Conservation (phyloP, 371 early-diverging fungal species). For the Mucor racemosus region DNA sequence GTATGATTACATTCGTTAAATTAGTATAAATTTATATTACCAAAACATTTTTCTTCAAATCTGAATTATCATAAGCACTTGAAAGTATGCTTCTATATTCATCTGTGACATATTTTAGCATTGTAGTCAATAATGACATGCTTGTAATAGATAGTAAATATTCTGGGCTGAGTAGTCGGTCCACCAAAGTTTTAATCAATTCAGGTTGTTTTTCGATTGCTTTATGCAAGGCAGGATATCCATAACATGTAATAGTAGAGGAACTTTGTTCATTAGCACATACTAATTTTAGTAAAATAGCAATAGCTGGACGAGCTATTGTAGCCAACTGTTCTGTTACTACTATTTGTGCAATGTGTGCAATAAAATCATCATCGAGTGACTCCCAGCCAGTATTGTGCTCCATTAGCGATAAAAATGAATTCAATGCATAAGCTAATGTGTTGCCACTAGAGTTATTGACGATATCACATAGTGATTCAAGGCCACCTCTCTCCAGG, state of each 20-base stretch:
- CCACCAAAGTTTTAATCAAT: conserved; percentile 62
- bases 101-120: conserved; percentile 68
- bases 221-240: conserved; percentile 45
- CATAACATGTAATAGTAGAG: conserved; percentile 18
- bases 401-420: conserved; percentile 70
- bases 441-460: conserved; percentile 67
- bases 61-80: conserved; percentile 52
- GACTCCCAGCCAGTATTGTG: conserved; percentile 70
- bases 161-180: conserved; percentile 68
- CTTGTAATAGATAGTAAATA: conserved; percentile 71
- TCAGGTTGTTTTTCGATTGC: conserved; percentile 59
- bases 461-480: conserved; percentile 66
- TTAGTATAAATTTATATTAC: conserved; percentile 27
- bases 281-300: conserved; percentile 69
- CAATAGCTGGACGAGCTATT: conserved; percentile 75
- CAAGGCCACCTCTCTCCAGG: conserved; percentile 63
- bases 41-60: conserved; percentile 49
- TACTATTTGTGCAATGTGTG: conserved; percentile 60
- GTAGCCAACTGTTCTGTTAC: conserved; percentile 71
- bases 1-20: neutral
- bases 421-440: conserved; percentile 74
- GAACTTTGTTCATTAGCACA: conserved; percentile 43
- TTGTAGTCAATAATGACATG: conserved; percentile 63
- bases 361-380: conserved; percentile 59
- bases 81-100: conserved; percentile 55